Base-by-base conservation (phyloP, 345 rosid genomes). In the Pistacia integerrima region DNA sequence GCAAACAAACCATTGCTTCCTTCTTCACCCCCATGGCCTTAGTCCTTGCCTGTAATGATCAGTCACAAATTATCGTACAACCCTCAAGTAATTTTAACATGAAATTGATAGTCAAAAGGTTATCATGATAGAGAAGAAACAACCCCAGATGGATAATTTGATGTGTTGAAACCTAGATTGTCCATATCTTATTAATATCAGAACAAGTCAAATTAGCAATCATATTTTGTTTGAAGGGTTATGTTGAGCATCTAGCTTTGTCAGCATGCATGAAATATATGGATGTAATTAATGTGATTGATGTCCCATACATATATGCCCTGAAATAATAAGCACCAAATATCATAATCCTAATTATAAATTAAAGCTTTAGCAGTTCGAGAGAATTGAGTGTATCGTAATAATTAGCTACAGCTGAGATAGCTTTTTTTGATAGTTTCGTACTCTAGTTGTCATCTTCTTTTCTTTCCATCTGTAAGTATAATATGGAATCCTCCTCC, bases 1-100 rank as follows among this genome's bases (percentile, higher is more conserved):
- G 94, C 79, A 88, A 74, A 84, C 94, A 92, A 54, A 86, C 89
- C 91, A 85, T 76, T 20, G 86, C 70, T 52, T 87, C 91, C 61
- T 82, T 84, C 22, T 67, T 76, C 33, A 87, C 74, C 66, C 84
- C 80, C 67, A 86, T 68, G 33, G 87, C 84, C 83, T 76, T 86
- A 52, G 85, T 90, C 78, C 94, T 90, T n/a, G 86, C 88, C 94
- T 90, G 84, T 56, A 76, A 33, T 77, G 20, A 56, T 12, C 3
- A 55, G 46, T 41, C 46, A 41, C 46, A 7, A 30, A 7, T 16
- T 11, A 54, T 3, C 16, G 16, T 54, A 20, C 2, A n/a, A 58
- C 6, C 6, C 5, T 16, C 17, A 20, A 22, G 59, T 30, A 41
- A 41, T 6, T 58, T n/a, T 58, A 22, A 18, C 33, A n/a, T 58